Evolutionary conservation across 2,329 filamentous ascomycete genomes (phyloP), one percentile per base, ranked within the genome.

Genomic region (Fusarium domesticum): DNA sequence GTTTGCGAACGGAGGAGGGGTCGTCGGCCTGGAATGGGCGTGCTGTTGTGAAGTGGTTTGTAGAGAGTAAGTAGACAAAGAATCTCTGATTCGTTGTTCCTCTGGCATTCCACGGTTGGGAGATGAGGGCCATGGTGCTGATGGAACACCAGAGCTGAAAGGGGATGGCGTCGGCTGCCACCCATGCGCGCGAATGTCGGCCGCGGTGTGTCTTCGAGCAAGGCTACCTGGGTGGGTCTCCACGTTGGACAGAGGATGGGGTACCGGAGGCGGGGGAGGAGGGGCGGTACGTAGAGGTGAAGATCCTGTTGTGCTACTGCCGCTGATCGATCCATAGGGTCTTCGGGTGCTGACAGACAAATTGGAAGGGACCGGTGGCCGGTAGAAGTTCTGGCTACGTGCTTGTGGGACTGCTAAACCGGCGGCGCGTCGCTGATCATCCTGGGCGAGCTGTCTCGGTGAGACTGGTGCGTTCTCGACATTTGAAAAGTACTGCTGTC

Each of bases 181-280:
- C 30, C 86, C 89, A 63, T 90, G 86, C 58, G 91, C 85, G 41
- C 93, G 85, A 57, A 98, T 97, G 64, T 98, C 93, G 46, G 93
- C 93, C 31, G 91, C 92, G 2, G 93, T 98, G 68, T 98, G 93
- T 49, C 92, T 82, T 51, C 92, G 84, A 35, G 83, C 80, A 36
- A 96, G 75, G 58, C 83, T 90, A 44, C 81, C 78, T 28, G 84
- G 81, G 25, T 81, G 78, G 18, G 78, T 75, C 56, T 83, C 76
- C 23, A 81, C 75, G 45, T 80, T 73, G 15, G 84, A 78, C 16
- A 84, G 73, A 25, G 83, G 83, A 61, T 88, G 87, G 23, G 83
- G 80, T 25, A 81, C 78, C 52, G 68, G 75, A 51, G 75, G 76
- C 39, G 84, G 83, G n/a, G 82, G 80, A 12, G 83, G 80, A 10